Conservation (phyloP, 1,139 yeast species). For the Arxiozyma heterogenica region DNA sequence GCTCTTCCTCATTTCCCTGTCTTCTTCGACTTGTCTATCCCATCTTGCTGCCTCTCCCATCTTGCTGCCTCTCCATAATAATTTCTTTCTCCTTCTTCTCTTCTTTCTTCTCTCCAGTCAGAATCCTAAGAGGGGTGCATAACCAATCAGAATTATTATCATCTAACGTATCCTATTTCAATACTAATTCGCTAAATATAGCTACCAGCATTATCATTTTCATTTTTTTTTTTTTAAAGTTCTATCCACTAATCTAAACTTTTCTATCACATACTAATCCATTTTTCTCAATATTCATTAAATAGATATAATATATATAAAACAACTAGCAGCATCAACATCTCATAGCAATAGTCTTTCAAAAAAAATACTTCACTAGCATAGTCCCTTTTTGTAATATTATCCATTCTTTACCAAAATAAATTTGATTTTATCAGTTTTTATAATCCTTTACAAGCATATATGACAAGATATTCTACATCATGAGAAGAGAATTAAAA, state of each 20-base stretch:
- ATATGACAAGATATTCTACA: background rate
- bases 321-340: background rate
- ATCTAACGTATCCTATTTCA: background rate
- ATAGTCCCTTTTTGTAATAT: background rate
- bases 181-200: no score
- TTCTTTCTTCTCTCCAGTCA: background rate
- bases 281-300: background rate
- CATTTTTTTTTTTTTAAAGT: no score
- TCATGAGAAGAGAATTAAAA: conserved; percentile 47
- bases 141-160: background rate
- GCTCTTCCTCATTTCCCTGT: background rate
- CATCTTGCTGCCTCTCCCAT: no score
- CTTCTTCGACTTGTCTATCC: background rate
- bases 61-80: no score
- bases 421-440: no score
- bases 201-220: no score
- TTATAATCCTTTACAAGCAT: background rate
- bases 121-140: no score
- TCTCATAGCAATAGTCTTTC: no score
- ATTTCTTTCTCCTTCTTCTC: no score
- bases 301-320: no score
- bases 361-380: background rate
- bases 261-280: background rate
- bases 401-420: background rate
- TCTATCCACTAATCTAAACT: background rate